Evolutionary conservation across 1,139 yeast genomes (phyloP).

Genomic region (Candida dubliniensis): DNA sequence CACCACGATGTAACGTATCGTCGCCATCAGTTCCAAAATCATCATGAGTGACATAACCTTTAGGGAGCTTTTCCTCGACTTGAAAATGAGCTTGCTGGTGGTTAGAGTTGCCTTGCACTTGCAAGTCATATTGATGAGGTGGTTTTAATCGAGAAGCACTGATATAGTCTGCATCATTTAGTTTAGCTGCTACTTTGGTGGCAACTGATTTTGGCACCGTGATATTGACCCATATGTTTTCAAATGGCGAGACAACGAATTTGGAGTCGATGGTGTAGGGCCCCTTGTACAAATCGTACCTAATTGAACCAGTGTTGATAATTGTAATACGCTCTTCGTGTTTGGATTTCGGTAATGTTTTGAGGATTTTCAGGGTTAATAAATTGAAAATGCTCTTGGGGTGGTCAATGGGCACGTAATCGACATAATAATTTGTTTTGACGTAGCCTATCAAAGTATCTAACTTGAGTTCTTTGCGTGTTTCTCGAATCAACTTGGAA

Average conservation of each 20-base stretch:
- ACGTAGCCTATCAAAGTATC: conserved; percentile 64
- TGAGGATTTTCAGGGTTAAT: conserved; percentile 58
- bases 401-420: conserved; percentile 67
- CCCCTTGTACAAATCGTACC: conserved; percentile 88
- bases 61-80: conserved; percentile 25
- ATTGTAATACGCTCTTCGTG: conserved; percentile 56
- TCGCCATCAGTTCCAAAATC: conserved; percentile 87
- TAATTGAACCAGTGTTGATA: conserved; percentile 84
- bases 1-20: conserved; percentile 75
- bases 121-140: conserved; percentile 23
- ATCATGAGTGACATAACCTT: conserved; percentile 81
- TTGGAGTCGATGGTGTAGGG: conserved; percentile 79
- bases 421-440: conserved; percentile 61
- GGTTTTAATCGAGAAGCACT: conserved; percentile 24
- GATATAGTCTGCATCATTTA: conserved; percentile 55
- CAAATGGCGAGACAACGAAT: conserved; percentile 83
- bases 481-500: conserved; percentile 42
- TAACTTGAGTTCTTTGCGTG: conserved; percentile 53
- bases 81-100: background rate
- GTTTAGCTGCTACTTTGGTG: conserved; percentile 40
- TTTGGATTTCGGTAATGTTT: conserved; percentile 38
- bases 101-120: background rate
- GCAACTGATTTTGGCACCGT: conserved; percentile 56
- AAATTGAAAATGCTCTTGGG: conserved; percentile 60
- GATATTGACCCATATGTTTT: conserved; percentile 70